phyloP scores from a whole-genome alignment of 176 grass and related monocot genomes.

The Raddia guianensis region DNA sequence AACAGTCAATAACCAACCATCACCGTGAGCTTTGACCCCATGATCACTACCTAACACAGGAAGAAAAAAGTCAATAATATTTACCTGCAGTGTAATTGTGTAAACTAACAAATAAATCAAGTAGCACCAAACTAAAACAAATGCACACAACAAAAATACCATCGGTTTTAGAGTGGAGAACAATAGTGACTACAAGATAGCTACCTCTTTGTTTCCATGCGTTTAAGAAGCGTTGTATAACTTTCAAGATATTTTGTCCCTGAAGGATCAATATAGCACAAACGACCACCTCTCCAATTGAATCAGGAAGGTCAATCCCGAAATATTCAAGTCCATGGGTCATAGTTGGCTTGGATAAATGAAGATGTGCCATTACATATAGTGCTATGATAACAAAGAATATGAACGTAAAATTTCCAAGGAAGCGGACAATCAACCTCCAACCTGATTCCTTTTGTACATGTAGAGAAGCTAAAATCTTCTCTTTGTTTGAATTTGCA shows the following conservation, averaged over 20 bases:
- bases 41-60: constrained; percentile 77
- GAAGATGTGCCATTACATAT: constrained; percentile 79
- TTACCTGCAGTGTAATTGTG: background rate
- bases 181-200: constrained; percentile 19
- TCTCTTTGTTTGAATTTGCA: constrained; percentile 65
- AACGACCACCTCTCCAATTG: constrained; percentile 93
- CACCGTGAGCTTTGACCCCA: constrained; percentile 91
- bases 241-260: constrained; percentile 67
- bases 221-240: constrained; percentile 66
- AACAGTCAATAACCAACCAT: constrained; percentile 94
- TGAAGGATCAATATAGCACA: constrained; percentile 84
- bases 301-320: constrained; percentile 93
- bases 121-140: constrained; percentile 21
- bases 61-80: background rate
- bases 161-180: constrained; percentile 22
- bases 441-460: constrained; percentile 67
- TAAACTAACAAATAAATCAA: constrained; percentile 14
- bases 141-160: background rate
- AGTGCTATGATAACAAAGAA: constrained; percentile 58
- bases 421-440: constrained; percentile 75
- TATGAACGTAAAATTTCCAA: constrained; percentile 86
- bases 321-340: constrained; percentile 86
- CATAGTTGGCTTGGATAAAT: constrained; percentile 64
- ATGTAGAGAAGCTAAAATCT: constrained; percentile 78
- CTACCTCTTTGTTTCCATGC: constrained; percentile 89